phyloP scores from a whole-genome alignment of 1,284 basidiomycete species.

The Sutorius eximius region DNA sequence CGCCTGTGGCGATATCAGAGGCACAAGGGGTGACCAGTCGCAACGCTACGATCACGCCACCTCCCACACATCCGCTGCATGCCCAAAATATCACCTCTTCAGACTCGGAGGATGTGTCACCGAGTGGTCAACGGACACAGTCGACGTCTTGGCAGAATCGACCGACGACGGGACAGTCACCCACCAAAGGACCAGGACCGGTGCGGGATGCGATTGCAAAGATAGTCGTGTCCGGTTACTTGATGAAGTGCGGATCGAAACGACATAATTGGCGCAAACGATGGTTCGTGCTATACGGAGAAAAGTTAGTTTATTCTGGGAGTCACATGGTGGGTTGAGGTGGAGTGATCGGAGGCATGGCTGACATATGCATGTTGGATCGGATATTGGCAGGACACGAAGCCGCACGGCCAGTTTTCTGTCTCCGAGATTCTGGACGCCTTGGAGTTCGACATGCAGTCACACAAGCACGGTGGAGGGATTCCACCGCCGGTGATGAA shows the following conservation, averaged over 20 bases:
- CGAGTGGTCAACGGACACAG: slow-evolving; percentile 38
- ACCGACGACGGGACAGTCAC: slow-evolving; percentile 40
- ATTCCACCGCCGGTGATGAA: slow-evolving; percentile 38
- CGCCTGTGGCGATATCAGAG: slow-evolving; percentile 50
- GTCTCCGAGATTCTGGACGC: slow-evolving; percentile 89
- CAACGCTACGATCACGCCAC: slow-evolving; percentile 43
- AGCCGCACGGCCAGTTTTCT: slow-evolving; percentile 83
- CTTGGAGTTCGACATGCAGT: slow-evolving; percentile 76
- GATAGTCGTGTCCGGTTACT: slow-evolving; percentile 82
- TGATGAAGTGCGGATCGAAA: slow-evolving; percentile 96
- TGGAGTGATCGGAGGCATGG: slow-evolving; percentile 6
- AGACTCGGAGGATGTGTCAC: slow-evolving; percentile 71
- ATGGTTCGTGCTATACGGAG: slow-evolving; percentile 85
- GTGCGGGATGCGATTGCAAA: slow-evolving; percentile 60
- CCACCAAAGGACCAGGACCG: slow-evolving; percentile 34
- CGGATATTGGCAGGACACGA: slow-evolving; percentile 66
- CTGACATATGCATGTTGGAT: slow-evolving; percentile 14
- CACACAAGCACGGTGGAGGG: slow-evolving; percentile 39
- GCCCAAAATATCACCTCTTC: slow-evolving; percentile 59
- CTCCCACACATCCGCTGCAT: slow-evolving; percentile 39
- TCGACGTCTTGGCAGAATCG: slow-evolving; percentile 44
- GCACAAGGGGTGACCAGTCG: slow-evolving; percentile 32
- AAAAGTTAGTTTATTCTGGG: slow-evolving; percentile 79
- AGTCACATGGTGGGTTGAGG: slow-evolving; percentile 80
- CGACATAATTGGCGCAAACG: slow-evolving; percentile 94